Evolutionary conservation across 2,329 filamentous ascomycete genomes (phyloP), one percentile per base, ranked within the genome.

Genomic region (Aspergillus oerlinghausenensis): DNA sequence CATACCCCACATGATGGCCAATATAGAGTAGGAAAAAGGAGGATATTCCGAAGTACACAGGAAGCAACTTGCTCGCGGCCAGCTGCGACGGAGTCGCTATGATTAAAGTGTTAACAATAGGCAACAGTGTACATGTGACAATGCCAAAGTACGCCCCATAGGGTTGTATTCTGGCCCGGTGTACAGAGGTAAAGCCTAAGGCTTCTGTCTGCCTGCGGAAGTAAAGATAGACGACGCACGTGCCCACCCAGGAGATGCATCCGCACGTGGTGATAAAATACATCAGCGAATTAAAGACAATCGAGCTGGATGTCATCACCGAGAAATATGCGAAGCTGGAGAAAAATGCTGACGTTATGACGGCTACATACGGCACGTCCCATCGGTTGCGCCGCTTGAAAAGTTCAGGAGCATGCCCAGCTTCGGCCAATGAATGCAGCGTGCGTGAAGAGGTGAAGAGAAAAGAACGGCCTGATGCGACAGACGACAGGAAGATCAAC

Each of bases 401-500:
- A 63, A 86, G 73, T 6, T 68, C 66, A 1, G 87, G 87, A 0
- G 86, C 87, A 60, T 85, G 82, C 35, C 82, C 81, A 54, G 85
- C 82, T 38, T 84, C 77, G 29, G 87, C 84, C 35, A 90, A 79
- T 28, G 83, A 84, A 56, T 87, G 79, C 52, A 90, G 77, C 50
- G 87, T 84, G 48, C 87, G 85, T 61, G 84, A 87, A 58, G 85
- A 84, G 8, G 86, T 87, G 74, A 88, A 89, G 55, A 92, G 82
- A 73, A 90, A 89, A 14, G 88, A 88, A 75, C 88, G 90, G 62
- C 87, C 89, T 8, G 89, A 89, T 0, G 88, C 89, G 59, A 92
- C 83, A 3, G 92, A 89, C 4, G 88, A 89, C 0, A 89, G 88
- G 21, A 92, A 79, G 7, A 93, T 83, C 17, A 91, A 83, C 19